Evolutionary conservation across 108 stramenopile genomes (phyloP).

Genomic region (Skeletonema menzelii): DNA sequence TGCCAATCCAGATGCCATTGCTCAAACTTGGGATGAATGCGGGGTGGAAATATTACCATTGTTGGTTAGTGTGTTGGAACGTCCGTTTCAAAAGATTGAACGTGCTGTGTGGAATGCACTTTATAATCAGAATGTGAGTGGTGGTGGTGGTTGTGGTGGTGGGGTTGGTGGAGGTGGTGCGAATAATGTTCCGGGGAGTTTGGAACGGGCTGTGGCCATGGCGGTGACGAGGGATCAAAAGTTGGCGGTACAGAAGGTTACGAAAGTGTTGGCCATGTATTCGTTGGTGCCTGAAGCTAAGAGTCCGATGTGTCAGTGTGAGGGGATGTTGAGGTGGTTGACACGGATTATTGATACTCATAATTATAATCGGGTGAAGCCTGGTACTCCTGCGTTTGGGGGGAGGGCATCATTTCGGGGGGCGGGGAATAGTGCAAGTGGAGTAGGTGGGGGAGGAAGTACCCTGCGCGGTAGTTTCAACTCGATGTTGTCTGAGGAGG

Average conservation of each 20-base stretch:
- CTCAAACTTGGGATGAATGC: conserved; percentile 55
- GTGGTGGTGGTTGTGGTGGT: not conserved
- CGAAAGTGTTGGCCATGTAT: conserved; percentile 59
- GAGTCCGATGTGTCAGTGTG: conserved; percentile 46
- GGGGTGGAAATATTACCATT: conserved; percentile 48
- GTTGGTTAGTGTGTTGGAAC: conserved; percentile 50
- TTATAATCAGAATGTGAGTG: conserved; percentile 17
- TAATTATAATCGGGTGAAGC: conserved; percentile 48
- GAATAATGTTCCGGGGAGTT: conserved; percentile 31
- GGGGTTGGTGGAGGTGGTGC: not conserved
- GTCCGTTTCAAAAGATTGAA: conserved; percentile 47
- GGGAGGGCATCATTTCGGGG: conserved; percentile 12
- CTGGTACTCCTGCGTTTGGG: conserved; percentile 35
- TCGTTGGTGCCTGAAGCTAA: conserved; percentile 58
- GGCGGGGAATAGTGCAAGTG: not conserved
- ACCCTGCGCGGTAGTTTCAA: not conserved
- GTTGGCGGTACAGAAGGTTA: conserved; percentile 56
- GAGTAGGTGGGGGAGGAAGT: not conserved
- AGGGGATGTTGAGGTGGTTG: conserved; percentile 46
- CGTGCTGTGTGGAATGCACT: conserved; percentile 29
- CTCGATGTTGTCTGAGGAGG: not conserved
- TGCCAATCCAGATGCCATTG: conserved; percentile 54
- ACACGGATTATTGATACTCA: conserved; percentile 57
- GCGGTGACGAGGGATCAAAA: conserved; percentile 49
- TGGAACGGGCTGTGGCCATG: conserved; percentile 44